Base-by-base conservation (phyloP, 805 yeast genomes). In the Metschnikowia lachancei region DNA sequence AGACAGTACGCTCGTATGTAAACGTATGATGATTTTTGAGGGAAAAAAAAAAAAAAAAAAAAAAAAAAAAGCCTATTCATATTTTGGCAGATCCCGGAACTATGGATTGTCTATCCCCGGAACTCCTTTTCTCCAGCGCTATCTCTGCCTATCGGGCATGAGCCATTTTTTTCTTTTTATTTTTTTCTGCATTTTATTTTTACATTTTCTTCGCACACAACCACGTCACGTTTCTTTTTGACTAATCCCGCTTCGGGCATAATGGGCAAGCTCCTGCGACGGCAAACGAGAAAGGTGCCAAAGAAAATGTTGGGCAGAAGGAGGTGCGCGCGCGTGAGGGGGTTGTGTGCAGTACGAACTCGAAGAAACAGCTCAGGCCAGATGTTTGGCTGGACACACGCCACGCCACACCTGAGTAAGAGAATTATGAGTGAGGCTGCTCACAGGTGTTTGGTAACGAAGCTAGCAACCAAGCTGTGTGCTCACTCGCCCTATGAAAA, bases 201-300 rank as follows among this genome's bases (percentile, higher is more conserved):
- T 22, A 22, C 8, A 22, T 22, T 22, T 22, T 22, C 8, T 8
- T 4, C 24, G 24, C 24, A 8, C 24, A 22, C 4, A 22, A 22
- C 24, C 24, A 7, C 33, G 33, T 22, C 43, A 41, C 43, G 38
- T 41, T 41, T 41, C 43, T 41, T 41, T 41, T 41, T 39, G 29
- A 11, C 38, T 33, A 33, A 10, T 16, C 33, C 43, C 38, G 37
- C 24, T 32, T 32, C 37, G 3, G 37, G 43, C 43, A 40, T 40
- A 39, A 30, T 39, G 36, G n/a, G 29, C 28, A 33, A 33, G 11
- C 20, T 7, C 18, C 13, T 17, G 39, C 39, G 39, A 19, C 11
- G 13, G 16, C 26, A 11, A n/a, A 16, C 16, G 36, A 10, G 10
- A 24, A 12, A 24, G 10, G 32, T 16, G 19, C 24, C 39, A 24